Percentiles rank a stretch among this genome's conserved stretches.
Evolutionary conservation across 495 filamentous ascomycete genomes (phyloP).

Genomic region (Aspergillus leporis): DNA sequence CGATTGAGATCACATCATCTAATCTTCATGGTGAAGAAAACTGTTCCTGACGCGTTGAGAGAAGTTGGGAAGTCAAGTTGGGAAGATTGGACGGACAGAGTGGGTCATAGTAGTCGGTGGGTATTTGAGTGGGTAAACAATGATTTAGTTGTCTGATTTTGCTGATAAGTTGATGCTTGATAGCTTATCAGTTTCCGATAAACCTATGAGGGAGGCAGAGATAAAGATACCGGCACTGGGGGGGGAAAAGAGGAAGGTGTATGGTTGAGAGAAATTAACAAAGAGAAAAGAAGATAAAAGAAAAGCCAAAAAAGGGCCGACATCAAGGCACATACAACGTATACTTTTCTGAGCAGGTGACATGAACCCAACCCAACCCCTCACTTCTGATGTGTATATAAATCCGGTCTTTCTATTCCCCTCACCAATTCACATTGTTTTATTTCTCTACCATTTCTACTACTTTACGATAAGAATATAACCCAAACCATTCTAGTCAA

Average conservation of each 20-base stretch:
- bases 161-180: not conserved
- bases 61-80: not conserved
- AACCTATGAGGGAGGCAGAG: not conserved
- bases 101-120: not conserved
- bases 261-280: too few species aligned
- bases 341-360: slow-evolving; percentile 18
- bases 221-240: not conserved
- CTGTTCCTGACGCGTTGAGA: not conserved
- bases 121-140: not conserved
- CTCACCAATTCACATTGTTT: not conserved
- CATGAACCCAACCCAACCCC: slow-evolving; percentile 2
- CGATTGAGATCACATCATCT: too few species aligned
- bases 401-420: not conserved
- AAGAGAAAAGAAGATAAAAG: too few species aligned
- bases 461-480: not conserved
- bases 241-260: too few species aligned
- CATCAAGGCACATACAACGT: too few species aligned
- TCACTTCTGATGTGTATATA: slow-evolving; percentile 1
- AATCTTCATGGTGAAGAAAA: too few species aligned
- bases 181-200: slow-evolving; percentile 2
- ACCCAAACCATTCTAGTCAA: slow-evolving; percentile 8
- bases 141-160: not conserved
- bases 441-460: not conserved
- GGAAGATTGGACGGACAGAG: slow-evolving; percentile 19
- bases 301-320: too few species aligned